Percentiles rank a stretch among this genome's conserved stretches.
Evolutionary conservation across 345 rosid species (phyloP).

Genomic region (Lepidium sativum): DNA sequence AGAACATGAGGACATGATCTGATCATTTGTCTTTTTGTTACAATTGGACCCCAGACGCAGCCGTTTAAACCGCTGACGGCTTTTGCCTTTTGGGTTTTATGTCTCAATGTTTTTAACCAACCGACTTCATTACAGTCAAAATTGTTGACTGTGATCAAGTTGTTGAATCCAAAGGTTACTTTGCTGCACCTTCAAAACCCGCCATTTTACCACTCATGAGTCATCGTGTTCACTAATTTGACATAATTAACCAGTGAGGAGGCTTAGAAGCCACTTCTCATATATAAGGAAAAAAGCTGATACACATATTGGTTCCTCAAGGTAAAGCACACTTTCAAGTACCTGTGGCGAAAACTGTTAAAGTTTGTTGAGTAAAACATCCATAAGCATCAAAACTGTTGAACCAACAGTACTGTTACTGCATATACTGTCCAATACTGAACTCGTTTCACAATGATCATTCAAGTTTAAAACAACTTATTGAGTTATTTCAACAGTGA

Average conservation of each 20-base stretch:
- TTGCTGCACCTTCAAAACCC: not conserved
- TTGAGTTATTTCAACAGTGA: conserved; percentile 3
- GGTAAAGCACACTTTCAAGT: no score
- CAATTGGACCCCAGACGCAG: conserved; percentile 27
- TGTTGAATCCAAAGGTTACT: conserved; percentile 1
- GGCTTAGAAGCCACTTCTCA: not conserved
- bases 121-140: conserved; percentile 1
- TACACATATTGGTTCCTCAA: no score
- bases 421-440: not conserved
- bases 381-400: not conserved
- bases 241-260: not conserved
- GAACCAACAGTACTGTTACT: not conserved
- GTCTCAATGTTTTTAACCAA: not conserved
- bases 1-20: conserved; percentile 16
- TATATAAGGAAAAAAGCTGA: not conserved
- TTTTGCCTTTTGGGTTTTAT: conserved; percentile 23
- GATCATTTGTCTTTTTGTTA: conserved; percentile 17
- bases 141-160: conserved; percentile 8
- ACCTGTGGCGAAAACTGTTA: no score
- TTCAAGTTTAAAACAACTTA: not conserved
- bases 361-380: not conserved
- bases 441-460: not conserved
- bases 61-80: conserved; percentile 13
- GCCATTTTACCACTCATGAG: no score
- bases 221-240: not conserved